Evolutionary conservation across 352 stramenopile genomes (phyloP), one percentile per base, ranked within the genome.

Genomic region (Phytophthora meadii): DNA sequence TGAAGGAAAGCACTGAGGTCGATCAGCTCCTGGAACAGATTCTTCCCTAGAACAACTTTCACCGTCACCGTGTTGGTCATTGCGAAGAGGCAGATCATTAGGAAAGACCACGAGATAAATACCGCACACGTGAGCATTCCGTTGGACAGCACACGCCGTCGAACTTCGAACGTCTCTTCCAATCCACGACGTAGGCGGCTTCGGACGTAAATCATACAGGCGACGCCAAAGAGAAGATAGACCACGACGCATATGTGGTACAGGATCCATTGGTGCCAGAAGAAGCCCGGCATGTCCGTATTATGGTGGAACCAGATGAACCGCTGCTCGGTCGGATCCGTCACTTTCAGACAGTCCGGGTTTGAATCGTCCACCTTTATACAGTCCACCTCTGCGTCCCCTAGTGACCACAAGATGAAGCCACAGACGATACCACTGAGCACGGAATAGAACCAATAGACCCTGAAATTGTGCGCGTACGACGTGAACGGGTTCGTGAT

Each of bases 401-500:
- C 84, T 2, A 92, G 69, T 19, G 76, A 68, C 77, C 78, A 93
- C 1, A 94, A 65, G 15, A 90, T 62, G 5, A 93, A 19, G 10
- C 86, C 86, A 51, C 82, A 94, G 6, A 86, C 72, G 4, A 82
- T 67, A 0, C 88, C 88, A 40, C 86, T 93, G 25, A 94, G 67
- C 34, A 88, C 62, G 41, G 86, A 90, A 49, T 93, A 94, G 59
- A 94, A 84, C 83, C 85, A 92, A 71, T 96, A 96, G 8, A 92
- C 61, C 5, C 82, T 73, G 15, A 93, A 82, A 67, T 96, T 96
- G 68, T 92, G 68, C 46, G 84, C 70, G 61, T 95, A 96, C 34
- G 87, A 95, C 45, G 88, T 94, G 67, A 96, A 96, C 10, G 88
- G 88, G 65, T 96, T 96, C 22, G 88, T 94, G 61, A 96, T 90